Evolutionary conservation across 129 eudicot genomes (phyloP).

Genomic region (Saussurea involucrata): DNA sequence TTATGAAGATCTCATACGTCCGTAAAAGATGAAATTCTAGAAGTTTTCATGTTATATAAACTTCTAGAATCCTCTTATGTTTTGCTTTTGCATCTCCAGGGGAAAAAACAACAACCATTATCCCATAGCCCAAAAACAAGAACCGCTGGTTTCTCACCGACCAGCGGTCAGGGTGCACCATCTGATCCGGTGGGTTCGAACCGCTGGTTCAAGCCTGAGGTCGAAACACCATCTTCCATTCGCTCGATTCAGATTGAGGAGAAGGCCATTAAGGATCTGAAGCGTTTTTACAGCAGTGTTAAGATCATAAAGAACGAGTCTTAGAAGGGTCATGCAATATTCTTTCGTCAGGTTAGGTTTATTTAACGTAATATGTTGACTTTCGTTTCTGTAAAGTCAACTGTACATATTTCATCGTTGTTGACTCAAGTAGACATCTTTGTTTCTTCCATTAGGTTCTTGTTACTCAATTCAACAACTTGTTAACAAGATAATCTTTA

Average conservation of each 20-base stretch:
- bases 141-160: slow-evolving; percentile 55
- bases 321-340: slow-evolving; percentile 1
- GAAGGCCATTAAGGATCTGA: slow-evolving; percentile 68
- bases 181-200: slow-evolving; percentile 42
- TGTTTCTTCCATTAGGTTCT: background rate
- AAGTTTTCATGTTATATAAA: background rate
- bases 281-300: slow-evolving; percentile 63
- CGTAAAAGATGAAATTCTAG: background rate
- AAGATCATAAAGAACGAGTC: slow-evolving; percentile 62
- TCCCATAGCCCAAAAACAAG: slow-evolving; percentile 63
- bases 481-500: slow-evolving; percentile 9
- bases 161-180: slow-evolving; percentile 52
- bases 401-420: slow-evolving; percentile 12
- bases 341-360: background rate
- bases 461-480: background rate
- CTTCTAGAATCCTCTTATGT: background rate
- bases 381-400: slow-evolving; percentile 6
- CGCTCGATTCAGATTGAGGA: slow-evolving; percentile 83
- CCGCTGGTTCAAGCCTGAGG: slow-evolving; percentile 79
- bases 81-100: slow-evolving; percentile 19
- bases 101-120: slow-evolving; percentile 35
- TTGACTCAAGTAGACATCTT: background rate
- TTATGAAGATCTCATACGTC: too few species aligned
- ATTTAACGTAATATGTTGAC: background rate
- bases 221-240: slow-evolving; percentile 58